Evolutionary conservation across 805 yeast genomes (phyloP), one percentile per base, ranked within the genome.

Genomic region (Metschnikowia orientalis): DNA sequence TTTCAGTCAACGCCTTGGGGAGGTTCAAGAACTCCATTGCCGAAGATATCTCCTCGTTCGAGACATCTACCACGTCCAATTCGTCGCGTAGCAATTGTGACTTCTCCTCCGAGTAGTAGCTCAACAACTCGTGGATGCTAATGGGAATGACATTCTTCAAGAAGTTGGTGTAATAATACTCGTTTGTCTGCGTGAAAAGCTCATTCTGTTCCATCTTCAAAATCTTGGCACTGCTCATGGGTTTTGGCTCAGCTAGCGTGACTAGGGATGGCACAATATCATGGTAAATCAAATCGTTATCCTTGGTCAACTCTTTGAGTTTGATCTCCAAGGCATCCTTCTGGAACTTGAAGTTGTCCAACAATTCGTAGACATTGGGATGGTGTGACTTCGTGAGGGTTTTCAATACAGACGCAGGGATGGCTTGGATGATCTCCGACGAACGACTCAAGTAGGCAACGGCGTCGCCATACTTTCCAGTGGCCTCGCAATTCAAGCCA

Each of bases 251-350:
- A 5, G 85, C 74, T 30, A 87, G 58, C 0, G 80, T 57, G 14
- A 74, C 73, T 18, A 59, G 58, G 4, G 74, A 63, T 1, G 96
- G 95, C 9, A 89, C 63, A 1, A 67, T 48, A 13, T 82, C 90
- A 56, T 92, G 95, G 52, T 85, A 90, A 22, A 90, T 85, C 47
- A 77, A 81, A 53, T 90, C 97, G 50, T 90, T 90, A 51, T 90
- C 97, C 45, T 83, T 87, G 16, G 72, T 77, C 45, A 85, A 44
- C 17, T 64, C 71, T 8, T 43, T 42, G 30, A 66, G 45, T 30
- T 66, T 66, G 31, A 66, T 66, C 1, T 32, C 41, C 32, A 59
- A 48, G 0, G 64, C 63, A 41, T 66, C 70, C 34, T 59, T 61
- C 34, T 66, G 72, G 34, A 51, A 63, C 40, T 66, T 65, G 45